Base-by-base conservation (phyloP, 1,139 yeast species). In the Sugiyamaella neomexicana region DNA sequence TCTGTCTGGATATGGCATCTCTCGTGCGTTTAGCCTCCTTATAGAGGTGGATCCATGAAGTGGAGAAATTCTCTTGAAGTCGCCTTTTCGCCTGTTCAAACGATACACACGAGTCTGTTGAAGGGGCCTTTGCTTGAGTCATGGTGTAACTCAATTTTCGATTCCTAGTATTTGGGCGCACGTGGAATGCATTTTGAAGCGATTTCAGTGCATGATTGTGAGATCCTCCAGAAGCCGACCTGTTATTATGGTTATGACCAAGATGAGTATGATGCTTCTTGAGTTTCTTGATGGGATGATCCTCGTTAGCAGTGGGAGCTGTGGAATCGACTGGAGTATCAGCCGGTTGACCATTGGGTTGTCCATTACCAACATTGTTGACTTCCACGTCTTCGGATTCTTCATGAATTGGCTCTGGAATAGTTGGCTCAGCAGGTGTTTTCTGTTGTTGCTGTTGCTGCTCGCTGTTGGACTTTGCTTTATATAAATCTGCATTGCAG, bases 1-100 rank as follows among this genome's bases (percentile, higher is more conserved):
- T 83, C n/a, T 74, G 70, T 5, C 73, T 68, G 13, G 87, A 76
- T 36, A 82, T 82, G 12, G 72, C 69, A 52, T 63, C 64, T 37
- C 65, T 63, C 13, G 60, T 56, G 9, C 60, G 54, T 8, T 61
- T 55, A 1, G 71, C 71, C 10, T 56, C 59, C 2, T 59, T 61
- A 52, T 65, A 65, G 7, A 65, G 60, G 53, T 80, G 72, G 64
- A 86, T 78, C 98, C 98, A 91, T 0, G 95, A 81, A 17, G 75
- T 75, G 0, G 93, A 80, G 39, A 87, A 72, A 58, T 86, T 81
- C 50, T 70, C 61, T 54, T 63, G 53, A 36, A 75, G 60, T 46
- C 64, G 64, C 36, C 62, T 54, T 9, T 71, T 62, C 1, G 76
- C 75, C n/a, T 64, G 65, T 5, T 60, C 72, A n/a, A 72, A 60